Evolutionary conservation across 116 monocot species (phyloP).

Genomic region (Zostera marina): DNA sequence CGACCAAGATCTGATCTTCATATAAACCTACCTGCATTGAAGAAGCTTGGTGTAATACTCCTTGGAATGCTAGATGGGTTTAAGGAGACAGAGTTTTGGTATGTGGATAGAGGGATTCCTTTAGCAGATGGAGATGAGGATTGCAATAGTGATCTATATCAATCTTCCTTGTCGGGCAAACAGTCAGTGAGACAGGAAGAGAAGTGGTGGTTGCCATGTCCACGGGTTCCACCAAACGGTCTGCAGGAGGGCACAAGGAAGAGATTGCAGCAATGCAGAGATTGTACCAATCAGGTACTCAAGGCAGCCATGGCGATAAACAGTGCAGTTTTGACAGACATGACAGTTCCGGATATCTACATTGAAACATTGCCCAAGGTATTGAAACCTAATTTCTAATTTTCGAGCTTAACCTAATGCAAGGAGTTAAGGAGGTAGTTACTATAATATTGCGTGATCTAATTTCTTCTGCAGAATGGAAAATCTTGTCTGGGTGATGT

Average conservation of each 20-base stretch:
- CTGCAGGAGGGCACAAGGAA: constrained; percentile 48
- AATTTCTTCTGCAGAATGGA: constrained; percentile 45
- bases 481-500: constrained; percentile 93
- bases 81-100: constrained; percentile 75
- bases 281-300: constrained; percentile 83
- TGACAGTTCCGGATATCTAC: constrained; percentile 73
- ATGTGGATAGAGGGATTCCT: constrained; percentile 66
- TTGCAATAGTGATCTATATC: constrained; percentile 15
- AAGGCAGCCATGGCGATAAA: constrained; percentile 98
- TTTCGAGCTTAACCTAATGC: too few species aligned
- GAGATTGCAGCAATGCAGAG: constrained; percentile 70
- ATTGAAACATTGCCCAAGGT: constrained; percentile 88
- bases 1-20: constrained; percentile 64
- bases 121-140: constrained; percentile 48
- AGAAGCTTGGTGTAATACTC: constrained; percentile 86
- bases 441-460: too few species aligned
- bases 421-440: too few species aligned
- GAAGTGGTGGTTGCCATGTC: constrained; percentile 98
- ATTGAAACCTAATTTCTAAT: neutral
- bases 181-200: constrained; percentile 80
- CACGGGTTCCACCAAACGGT: constrained; percentile 65
- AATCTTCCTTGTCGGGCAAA: constrained; percentile 41
- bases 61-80: constrained; percentile 79
- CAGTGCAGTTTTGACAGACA: constrained; percentile 73
- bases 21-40: constrained; percentile 94